Conservation (phyloP, 495 filamentous ascomycete species). For the Podospora fimiseda region DNA sequence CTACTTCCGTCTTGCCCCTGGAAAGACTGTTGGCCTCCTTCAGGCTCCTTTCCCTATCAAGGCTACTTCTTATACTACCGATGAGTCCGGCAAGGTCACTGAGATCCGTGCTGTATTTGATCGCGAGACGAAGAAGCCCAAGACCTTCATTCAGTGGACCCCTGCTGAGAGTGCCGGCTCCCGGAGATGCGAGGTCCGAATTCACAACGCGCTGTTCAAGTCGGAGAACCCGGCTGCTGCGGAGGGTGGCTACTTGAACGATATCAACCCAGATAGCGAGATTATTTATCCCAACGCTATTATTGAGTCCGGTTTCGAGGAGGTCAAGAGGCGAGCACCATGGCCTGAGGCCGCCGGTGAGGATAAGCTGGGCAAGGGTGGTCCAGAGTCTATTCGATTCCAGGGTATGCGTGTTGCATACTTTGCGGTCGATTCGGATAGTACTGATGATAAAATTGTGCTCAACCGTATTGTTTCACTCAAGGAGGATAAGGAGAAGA, state of each 20-base stretch:
- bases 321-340: constrained; percentile 65
- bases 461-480: constrained; percentile 89
- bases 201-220: constrained; percentile 82
- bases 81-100: constrained; percentile 60
- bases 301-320: constrained; percentile 80
- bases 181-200: constrained; percentile 66
- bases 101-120: constrained; percentile 62
- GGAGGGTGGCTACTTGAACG: constrained; percentile 69
- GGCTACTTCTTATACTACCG: constrained; percentile 68
- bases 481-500: constrained; percentile 82
- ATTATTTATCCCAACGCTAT: constrained; percentile 69
- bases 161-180: constrained; percentile 57
- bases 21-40: constrained; percentile 81
- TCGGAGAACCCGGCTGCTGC: constrained; percentile 68
- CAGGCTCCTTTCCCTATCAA: constrained; percentile 78
- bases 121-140: constrained; percentile 71
- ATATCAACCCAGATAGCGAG: constrained; percentile 82
- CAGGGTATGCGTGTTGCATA: constrained; percentile 90
- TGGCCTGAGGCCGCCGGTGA: constrained; percentile 76
- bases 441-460: constrained; percentile 67
- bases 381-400: constrained; percentile 75
- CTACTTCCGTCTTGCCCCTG: constrained; percentile 90
- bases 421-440: constrained; percentile 78
- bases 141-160: constrained; percentile 92
- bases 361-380: constrained; percentile 48